Conservation (phyloP, 2,329 filamentous ascomycete species). For the Fusarium cyanostomum region DNA sequence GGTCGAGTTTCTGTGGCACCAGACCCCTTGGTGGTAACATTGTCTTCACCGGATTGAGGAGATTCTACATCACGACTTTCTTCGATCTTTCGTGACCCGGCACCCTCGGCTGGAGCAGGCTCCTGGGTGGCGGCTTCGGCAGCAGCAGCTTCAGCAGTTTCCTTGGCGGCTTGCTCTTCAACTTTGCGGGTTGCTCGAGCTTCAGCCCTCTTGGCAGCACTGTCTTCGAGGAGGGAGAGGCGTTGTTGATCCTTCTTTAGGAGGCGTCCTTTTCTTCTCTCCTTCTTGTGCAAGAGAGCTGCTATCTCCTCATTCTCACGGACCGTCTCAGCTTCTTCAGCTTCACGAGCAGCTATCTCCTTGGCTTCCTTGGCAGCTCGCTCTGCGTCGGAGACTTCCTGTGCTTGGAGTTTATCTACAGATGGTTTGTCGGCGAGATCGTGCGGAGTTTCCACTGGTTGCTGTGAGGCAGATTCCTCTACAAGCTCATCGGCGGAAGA, state of each 20-base stretch:
- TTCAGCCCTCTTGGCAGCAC: conserved; percentile 35
- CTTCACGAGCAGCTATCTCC: conserved; percentile 36
- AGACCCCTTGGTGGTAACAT: not conserved
- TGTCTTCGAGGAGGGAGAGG: conserved; percentile 32
- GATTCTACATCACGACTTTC: not conserved
- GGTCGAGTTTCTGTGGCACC: not conserved
- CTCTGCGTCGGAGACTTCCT: conserved; percentile 43
- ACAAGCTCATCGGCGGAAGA: not conserved
- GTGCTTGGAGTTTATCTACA: conserved; percentile 32
- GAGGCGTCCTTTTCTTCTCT: conserved; percentile 33
- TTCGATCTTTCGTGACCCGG: not conserved
- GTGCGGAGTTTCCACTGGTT: not conserved
- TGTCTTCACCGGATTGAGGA: not conserved
- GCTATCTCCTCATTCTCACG: conserved; percentile 47
- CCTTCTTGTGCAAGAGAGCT: conserved; percentile 54
- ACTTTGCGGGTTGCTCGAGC: conserved; percentile 43
- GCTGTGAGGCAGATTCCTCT: not conserved
- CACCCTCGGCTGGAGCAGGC: not conserved
- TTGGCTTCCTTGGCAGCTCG: conserved; percentile 15
- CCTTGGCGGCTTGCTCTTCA: conserved; percentile 24
- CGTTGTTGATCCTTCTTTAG: conserved; percentile 36
- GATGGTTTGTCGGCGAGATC: not conserved
- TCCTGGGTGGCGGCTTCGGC: not conserved
- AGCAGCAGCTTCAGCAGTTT: conserved; percentile 12
- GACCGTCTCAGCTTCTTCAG: conserved; percentile 33